Percentiles rank a stretch among this genome's conserved stretches.
Conservation (phyloP, 2,329 filamentous ascomycete species). For the Colletotrichum nymphaeae region DNA sequence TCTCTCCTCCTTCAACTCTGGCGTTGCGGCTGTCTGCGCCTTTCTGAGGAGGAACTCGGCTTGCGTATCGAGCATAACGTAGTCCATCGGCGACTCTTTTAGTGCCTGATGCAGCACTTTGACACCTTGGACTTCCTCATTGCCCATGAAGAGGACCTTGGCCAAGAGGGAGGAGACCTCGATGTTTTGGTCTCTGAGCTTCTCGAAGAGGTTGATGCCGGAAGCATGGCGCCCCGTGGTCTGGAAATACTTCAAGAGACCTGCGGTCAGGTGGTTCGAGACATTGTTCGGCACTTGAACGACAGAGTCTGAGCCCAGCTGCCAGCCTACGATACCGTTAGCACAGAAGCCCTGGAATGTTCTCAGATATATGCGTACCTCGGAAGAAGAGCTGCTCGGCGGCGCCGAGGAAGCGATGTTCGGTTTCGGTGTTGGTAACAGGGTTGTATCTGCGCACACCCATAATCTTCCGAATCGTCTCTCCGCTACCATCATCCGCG, state of each 20-base stretch:
- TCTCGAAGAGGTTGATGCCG: constrained; percentile 97
- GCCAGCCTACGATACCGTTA: constrained; percentile 74
- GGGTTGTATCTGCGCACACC: constrained; percentile 98
- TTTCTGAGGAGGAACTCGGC: constrained; percentile 92
- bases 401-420: constrained; percentile 94
- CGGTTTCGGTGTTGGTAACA: constrained; percentile 96
- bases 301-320: constrained; percentile 94
- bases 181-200: constrained; percentile 88
- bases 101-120: constrained; percentile 88
- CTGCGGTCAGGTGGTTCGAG: constrained; percentile 94
- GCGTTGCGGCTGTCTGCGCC: constrained; percentile 66
- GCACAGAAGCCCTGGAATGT: not conserved
- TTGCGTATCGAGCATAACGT: constrained; percentile 94
- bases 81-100: constrained; percentile 95
- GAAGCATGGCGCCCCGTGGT: constrained; percentile 95
- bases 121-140: constrained; percentile 97
- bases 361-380: constrained; percentile 61
- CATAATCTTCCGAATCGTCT: constrained; percentile 95
- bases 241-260: constrained; percentile 92
- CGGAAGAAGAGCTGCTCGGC: constrained; percentile 96
- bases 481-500: constrained; percentile 93
- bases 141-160: constrained; percentile 91
- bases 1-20: constrained; percentile 72
- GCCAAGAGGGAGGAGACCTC: constrained; percentile 95
- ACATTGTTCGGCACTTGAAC: constrained; percentile 98